Base-by-base conservation (phyloP, 805 yeast species). In the Pichia cabralensis region DNA sequence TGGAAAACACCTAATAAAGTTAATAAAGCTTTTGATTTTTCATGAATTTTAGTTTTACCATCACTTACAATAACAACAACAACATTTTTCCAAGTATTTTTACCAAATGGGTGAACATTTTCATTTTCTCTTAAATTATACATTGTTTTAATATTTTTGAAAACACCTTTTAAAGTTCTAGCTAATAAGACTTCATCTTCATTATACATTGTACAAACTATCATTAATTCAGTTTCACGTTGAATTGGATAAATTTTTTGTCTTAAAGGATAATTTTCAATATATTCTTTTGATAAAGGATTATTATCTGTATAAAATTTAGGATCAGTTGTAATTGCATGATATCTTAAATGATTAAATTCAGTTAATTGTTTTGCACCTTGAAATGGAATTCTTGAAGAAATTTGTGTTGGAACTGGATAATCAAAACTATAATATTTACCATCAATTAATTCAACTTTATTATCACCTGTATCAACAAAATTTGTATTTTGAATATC, bases 271-370 rank as follows among this genome's bases (percentile, higher is more conserved):
- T 55, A 54, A 22, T 51, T 49, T 19, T 48, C 51, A 25, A 55
- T 49, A 37, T 50, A 48, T 11, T 36, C 36, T 16, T 35, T 39
- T 14, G 41, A 31, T 15, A 74, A 74, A 57, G 79, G 81, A 47
- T 74, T 71, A 41, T 69, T 71, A 28, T 33, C 36, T 5, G 51
- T 62, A 51, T 80, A 82, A 43, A 79, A 75, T 20, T 74, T 69
- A 1, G 96, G 96, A 42, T 89, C 95, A 51, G 95, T 80, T 1
- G 97, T 89, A 9, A 82, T 85, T 1, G 95, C 96, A 40, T 89
- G 83, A 57, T 89, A 89, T 52, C 97, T 71, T 78, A 89, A 71
- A 50, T 80, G 83, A 12, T 75, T 73, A 67, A 80, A 80, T 77
- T 62, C 64, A 48, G 64, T 42, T 43, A 55, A 34, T 26, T 46